phyloP scores from a whole-genome alignment of 371 early-diverging fungal species.

The Actinomortierella ambigua region DNA sequence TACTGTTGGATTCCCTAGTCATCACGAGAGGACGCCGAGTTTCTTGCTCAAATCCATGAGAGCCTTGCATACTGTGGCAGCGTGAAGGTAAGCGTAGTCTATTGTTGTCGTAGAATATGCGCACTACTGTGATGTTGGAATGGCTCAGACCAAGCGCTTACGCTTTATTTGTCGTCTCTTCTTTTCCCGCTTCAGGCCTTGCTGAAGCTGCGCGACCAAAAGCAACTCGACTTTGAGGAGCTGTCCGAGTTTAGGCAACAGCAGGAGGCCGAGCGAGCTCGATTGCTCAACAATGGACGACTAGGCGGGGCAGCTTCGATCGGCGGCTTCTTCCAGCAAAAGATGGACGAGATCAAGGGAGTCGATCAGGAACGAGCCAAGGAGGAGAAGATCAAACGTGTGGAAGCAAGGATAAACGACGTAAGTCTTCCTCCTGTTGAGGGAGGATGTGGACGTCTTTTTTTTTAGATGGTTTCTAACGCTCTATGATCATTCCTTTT shows the following conservation, averaged over 20 bases:
- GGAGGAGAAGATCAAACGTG: slow-evolving; percentile 72
- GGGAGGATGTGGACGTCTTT: neutral
- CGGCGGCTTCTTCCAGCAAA: slow-evolving; percentile 85
- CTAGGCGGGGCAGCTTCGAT: slow-evolving; percentile 53
- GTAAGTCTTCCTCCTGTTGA: slow-evolving; percentile 43
- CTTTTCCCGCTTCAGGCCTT: slow-evolving; percentile 58
- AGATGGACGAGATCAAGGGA: slow-evolving; percentile 89
- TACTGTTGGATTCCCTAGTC: slow-evolving; percentile 32
- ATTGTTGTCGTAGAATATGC: too few relatives aligned
- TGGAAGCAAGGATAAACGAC: slow-evolving; percentile 79
- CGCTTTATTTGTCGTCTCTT: too few relatives aligned
- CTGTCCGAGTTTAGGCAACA: slow-evolving; percentile 75
- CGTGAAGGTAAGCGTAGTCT: slow-evolving; percentile 68
- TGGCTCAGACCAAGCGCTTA: too few relatives aligned
- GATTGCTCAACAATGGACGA: slow-evolving; percentile 58
- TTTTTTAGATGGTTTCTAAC: neutral
- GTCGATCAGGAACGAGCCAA: slow-evolving; percentile 84
- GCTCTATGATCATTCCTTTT: too few relatives aligned
- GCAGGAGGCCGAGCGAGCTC: slow-evolving; percentile 66
- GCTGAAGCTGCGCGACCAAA: slow-evolving; percentile 87
- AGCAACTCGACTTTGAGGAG: slow-evolving; percentile 93
- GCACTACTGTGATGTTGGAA: too few relatives aligned
- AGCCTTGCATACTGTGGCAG: slow-evolving; percentile 86
- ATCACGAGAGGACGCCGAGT: slow-evolving; percentile 75
- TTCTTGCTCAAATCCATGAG: slow-evolving; percentile 81